Evolutionary conservation across 139 green algal species (phyloP), one percentile per base, ranked within the genome.

Genomic region (Coelastrella sp.): DNA sequence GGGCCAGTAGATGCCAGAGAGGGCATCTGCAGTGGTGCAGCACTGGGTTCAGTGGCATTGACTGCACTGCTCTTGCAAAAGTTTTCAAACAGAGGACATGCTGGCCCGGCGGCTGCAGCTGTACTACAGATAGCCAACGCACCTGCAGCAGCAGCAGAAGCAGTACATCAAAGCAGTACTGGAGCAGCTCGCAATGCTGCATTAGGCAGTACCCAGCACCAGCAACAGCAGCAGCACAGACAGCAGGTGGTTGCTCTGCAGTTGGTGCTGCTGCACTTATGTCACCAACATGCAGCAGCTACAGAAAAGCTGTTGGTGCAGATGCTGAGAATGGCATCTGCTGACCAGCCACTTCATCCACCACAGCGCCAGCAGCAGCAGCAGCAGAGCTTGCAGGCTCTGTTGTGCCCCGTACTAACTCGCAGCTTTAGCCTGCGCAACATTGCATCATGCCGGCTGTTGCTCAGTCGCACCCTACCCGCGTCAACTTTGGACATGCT

Each of bases 271-370:
- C 10, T 76, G 58, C n/a, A 78, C 20, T 19, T 90, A 12, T 61
- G 57, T 24, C 17, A 76, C 22, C 68, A 56, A n/a, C 85, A 90
- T 22, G 56, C 57, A 57, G 58, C 72, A 74, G 85, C 85, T 25
- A 35, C 85, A 78, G 84, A 93, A 10, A 91, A 90, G 82, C 82
- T 92, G 20, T 74, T 92, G 7, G 60, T 87, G 19, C 92, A 73
- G 59, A 84, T 74, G 27, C 85, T 57, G 3, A 25, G 4, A 72
- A 88, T 25, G 56, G 90, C 72, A 61, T 73, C 19, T 83, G 87
- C 22, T 0, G 63, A 14, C 35, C 35, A 49, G 35, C 35, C 4
- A 49, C 61, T 20, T 57, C 63, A 87, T 65, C 66, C 73, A 17
- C 72, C 82, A 6, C 68, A 65, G 20, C 82, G 49, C 10, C 58